Evolutionary conservation across 2,329 filamentous ascomycete species (phyloP).

Genomic region (Thermoascus crustaceus): DNA sequence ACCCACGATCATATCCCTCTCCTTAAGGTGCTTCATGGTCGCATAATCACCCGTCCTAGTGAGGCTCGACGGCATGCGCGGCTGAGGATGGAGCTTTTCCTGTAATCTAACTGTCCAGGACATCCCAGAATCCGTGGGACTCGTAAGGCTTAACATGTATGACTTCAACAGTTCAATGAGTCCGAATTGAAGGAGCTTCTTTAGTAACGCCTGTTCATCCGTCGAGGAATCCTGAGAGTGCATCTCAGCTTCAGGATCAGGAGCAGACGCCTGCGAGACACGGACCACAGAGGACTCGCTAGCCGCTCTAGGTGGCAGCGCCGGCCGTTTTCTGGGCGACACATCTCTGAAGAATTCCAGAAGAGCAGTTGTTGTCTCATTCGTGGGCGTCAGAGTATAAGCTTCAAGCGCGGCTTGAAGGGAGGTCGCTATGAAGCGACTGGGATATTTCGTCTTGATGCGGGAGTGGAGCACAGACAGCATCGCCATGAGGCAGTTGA

Average conservation of each 20-base stretch:
- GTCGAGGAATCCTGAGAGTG: conserved; percentile 33
- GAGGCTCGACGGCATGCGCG: conserved; percentile 40
- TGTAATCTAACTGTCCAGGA: conserved; percentile 44
- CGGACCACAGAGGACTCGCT: conserved; percentile 39
- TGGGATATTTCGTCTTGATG: conserved; percentile 57
- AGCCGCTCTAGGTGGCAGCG: conserved; percentile 50
- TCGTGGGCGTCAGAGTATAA: conserved; percentile 48
- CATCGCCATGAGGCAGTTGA: conserved; percentile 40
- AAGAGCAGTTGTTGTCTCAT: conserved; percentile 50
- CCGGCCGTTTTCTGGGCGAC: conserved; percentile 50
- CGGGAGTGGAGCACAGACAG: conserved; percentile 51
- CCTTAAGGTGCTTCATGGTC: conserved; percentile 41
- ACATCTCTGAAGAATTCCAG: conserved; percentile 51
- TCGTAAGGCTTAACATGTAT: conserved; percentile 41
- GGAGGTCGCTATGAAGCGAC: conserved; percentile 56
- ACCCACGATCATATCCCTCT: conserved; percentile 48
- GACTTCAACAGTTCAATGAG: conserved; percentile 55
- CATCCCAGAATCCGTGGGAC: conserved; percentile 31
- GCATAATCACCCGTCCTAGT: conserved; percentile 47
- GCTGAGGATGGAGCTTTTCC: conserved; percentile 48
- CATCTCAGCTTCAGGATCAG: conserved; percentile 51
- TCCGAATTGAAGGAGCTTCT: conserved; percentile 53
- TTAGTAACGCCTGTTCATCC: conserved; percentile 45
- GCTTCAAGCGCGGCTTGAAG: conserved; percentile 54
- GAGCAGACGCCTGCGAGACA: conserved; percentile 32